Evolutionary conservation across 139 green algal species (phyloP), one percentile per base, ranked within the genome.

Genomic region (Chlorella sp.): DNA sequence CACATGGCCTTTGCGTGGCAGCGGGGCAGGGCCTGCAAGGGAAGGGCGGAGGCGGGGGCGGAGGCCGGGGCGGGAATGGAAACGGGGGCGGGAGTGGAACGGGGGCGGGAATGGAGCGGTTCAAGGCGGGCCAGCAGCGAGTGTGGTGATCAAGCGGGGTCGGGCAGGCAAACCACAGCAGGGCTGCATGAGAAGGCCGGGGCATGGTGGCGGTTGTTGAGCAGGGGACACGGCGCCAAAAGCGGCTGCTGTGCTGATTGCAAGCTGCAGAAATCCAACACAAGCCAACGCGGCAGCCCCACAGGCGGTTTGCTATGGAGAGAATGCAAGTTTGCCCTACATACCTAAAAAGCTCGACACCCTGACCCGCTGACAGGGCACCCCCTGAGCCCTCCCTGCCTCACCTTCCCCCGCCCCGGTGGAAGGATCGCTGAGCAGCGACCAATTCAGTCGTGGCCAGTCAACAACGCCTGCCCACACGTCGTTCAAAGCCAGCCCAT

Each of bases 1-100:
- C 19, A n/a, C 80, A 30, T 92, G 90, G 40, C 85, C 90, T 37
- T 37, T 40, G 32, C 90, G 83, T 22, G 89, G 85, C 53, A 86
- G 83, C 40, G 85, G 90, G 26, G 84, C 84, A 0, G 84, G 84
- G 66, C 84, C 84, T 88, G 84, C 84, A 81, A 3, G 61, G 19
- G 22, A 71, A 71, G 64, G 7, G 7, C 16, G 64, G 64, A 14
- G 22, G 64, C 11, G 64, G 24, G 64, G 64, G 64, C 16, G 64
- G 64, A 28, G 22, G 64, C 2, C 15, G 18, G 60, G 60, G 60
- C 14, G 60, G 60, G 60, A 68, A 68, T 14, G 60, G 60, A 68
- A 18, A 68, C 15, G 60, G 60, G 60, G 60, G 14, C 60, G 18
- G 14, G 60, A 68, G 60, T 68, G 60, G n/a, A n/a, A n/a, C n/a